phyloP scores from a whole-genome alignment of 106 monocot species.

The Iris macrosiphon region DNA sequence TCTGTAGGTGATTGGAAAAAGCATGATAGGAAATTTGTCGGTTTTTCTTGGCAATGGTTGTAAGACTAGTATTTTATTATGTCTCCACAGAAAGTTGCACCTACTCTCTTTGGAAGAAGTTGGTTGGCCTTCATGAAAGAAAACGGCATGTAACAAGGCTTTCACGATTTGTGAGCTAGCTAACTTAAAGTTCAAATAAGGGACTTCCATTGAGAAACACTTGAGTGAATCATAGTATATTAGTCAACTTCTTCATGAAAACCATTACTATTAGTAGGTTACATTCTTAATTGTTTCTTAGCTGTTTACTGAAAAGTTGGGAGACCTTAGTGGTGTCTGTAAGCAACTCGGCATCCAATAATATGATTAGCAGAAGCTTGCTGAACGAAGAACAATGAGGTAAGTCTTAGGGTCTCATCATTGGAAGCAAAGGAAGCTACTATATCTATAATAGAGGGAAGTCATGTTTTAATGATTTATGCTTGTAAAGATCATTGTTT shows the following conservation, averaged over 20 bases:
- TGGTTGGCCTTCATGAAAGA: background rate
- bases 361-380: background rate
- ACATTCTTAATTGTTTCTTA: background rate
- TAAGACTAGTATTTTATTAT: background rate
- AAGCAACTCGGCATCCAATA: background rate
- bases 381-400: background rate
- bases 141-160: background rate
- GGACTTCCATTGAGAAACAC: background rate
- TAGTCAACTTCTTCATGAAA: background rate
- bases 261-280: background rate
- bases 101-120: background rate
- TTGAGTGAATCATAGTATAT: background rate
- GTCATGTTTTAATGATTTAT: background rate
- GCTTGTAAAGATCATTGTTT: background rate
- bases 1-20: too few species aligned
- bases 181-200: background rate
- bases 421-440: background rate
- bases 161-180: background rate
- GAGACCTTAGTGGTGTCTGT: background rate
- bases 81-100: background rate
- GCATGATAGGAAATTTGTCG: too few species aligned
- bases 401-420: background rate
- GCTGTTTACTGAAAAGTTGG: background rate
- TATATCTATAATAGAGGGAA: background rate
- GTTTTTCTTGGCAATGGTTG: too few species aligned